Conservation (phyloP, 2,329 filamentous ascomycete species). For the Ophiostoma fasciatum region DNA sequence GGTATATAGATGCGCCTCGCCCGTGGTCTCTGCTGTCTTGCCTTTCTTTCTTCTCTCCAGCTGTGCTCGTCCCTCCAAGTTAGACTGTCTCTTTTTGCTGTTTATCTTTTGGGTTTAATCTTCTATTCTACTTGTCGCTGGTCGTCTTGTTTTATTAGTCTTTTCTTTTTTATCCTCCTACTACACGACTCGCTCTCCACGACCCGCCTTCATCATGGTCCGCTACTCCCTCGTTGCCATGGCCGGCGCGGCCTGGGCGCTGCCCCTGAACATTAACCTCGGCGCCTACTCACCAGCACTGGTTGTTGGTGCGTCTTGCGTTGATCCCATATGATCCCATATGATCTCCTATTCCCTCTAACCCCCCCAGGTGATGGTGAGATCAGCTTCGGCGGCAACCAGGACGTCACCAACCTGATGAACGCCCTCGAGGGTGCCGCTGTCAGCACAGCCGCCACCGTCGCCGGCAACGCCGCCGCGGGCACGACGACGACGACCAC, state of each 20-base stretch:
- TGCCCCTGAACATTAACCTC: slow-evolving; percentile 23
- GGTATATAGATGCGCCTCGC: background rate
- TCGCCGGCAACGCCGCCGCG: slow-evolving; percentile 13
- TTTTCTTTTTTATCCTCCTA: background rate
- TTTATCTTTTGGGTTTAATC: background rate
- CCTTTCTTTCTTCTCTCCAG: slow-evolving; percentile 2
- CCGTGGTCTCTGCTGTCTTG: background rate
- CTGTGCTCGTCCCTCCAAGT: slow-evolving; percentile 5
- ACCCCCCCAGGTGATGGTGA: slow-evolving; percentile 25
- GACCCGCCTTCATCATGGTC: slow-evolving; percentile 11
- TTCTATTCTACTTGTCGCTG: slow-evolving; percentile 9
- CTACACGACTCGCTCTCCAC: no score
- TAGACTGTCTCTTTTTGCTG: background rate
- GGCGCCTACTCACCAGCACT: slow-evolving; percentile 29
- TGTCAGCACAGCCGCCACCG: slow-evolving; percentile 22
- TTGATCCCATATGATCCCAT: background rate
- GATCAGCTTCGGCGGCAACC: slow-evolving; percentile 30
- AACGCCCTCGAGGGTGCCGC: slow-evolving; percentile 32
- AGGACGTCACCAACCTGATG: slow-evolving; percentile 30
- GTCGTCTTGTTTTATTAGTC: slow-evolving; percentile 6
- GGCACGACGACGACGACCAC: slow-evolving; percentile 1
- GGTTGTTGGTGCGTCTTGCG: slow-evolving; percentile 18
- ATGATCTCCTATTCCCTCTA: slow-evolving; percentile 5
- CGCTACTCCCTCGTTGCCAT: slow-evolving; percentile 8
- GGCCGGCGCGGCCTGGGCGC: slow-evolving; percentile 8